A percentile compares a stretch with the other conserved stretches of the same genome.
Conservation (phyloP, 345 rosid genomes). For the Eucalyptus marginata region DNA sequence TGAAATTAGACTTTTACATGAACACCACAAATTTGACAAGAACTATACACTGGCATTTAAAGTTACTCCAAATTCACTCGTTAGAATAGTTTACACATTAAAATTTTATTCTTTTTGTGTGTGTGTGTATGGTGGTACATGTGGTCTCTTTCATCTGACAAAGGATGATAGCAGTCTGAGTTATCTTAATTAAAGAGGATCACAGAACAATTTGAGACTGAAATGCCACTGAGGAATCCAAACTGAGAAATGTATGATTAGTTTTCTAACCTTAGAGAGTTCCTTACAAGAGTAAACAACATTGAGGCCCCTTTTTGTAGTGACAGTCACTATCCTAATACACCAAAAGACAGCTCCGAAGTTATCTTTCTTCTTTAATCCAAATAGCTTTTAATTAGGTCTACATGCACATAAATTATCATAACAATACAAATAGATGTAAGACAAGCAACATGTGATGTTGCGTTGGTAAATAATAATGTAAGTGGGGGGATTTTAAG, state of each 20-base stretch:
- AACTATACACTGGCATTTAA: not conserved
- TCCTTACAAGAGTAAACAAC: not conserved
- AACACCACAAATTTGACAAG: not conserved
- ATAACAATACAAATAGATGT: not conserved
- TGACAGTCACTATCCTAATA: not conserved
- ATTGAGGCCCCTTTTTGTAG: not conserved
- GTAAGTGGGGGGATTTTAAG: not conserved
- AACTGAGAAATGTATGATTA: not conserved
- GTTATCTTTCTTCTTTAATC: not conserved
- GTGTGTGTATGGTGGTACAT: not conserved
- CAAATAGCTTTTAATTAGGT: not conserved
- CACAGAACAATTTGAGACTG: not conserved
- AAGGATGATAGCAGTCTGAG: not conserved
- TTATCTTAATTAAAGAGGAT: not conserved
- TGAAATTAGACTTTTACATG: not conserved
- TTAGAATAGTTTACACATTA: not conserved
- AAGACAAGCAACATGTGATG: not conserved
- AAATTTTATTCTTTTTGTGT: not conserved
- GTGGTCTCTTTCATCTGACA: not conserved
- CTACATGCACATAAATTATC: not conserved
- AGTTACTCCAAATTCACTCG: not conserved
- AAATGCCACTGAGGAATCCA: not conserved
- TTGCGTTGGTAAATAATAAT: not conserved
- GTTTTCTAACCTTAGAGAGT: not conserved
- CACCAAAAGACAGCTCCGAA: not conserved